phyloP scores from a whole-genome alignment of 176 grass and related monocot species.

The Oryza glumipatula region DNA sequence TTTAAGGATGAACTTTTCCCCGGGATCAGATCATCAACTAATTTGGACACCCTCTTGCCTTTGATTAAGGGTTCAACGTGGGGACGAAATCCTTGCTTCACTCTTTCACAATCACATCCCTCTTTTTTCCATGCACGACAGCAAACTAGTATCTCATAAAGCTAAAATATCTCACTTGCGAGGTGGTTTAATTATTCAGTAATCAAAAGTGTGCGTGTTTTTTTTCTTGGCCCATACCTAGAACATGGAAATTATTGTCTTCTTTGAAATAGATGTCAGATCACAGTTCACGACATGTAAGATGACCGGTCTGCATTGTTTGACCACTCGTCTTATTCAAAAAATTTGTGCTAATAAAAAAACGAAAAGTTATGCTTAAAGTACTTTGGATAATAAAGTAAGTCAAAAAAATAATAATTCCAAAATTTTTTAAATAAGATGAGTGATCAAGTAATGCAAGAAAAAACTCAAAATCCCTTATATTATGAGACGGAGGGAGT shows the following conservation, averaged over 20 bases:
- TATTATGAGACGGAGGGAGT: no score
- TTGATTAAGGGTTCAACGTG: background rate
- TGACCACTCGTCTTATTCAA: no score
- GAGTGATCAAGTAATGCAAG: no score
- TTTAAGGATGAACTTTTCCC: background rate
- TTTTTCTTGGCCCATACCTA: background rate
- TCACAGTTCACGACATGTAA: background rate
- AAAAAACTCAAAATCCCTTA: no score
- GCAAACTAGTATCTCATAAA: background rate
- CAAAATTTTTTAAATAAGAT: no score
- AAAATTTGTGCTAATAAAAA: no score
- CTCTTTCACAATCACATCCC: background rate
- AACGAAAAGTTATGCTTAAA: no score
- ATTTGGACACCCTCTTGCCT: background rate
- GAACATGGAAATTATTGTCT: background rate
- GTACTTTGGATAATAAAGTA: no score
- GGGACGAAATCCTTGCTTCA: background rate
- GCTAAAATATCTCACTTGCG: background rate
- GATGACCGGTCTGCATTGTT: background rate
- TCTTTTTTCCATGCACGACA: background rate
- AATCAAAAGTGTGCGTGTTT: background rate
- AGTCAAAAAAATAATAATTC: no score
- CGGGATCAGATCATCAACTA: constrained; percentile 1
- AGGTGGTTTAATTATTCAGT: background rate
- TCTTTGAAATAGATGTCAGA: background rate